phyloP scores from a whole-genome alignment of 192 early-diverging fungal genomes.

The Chytriomyces sp. region DNA sequence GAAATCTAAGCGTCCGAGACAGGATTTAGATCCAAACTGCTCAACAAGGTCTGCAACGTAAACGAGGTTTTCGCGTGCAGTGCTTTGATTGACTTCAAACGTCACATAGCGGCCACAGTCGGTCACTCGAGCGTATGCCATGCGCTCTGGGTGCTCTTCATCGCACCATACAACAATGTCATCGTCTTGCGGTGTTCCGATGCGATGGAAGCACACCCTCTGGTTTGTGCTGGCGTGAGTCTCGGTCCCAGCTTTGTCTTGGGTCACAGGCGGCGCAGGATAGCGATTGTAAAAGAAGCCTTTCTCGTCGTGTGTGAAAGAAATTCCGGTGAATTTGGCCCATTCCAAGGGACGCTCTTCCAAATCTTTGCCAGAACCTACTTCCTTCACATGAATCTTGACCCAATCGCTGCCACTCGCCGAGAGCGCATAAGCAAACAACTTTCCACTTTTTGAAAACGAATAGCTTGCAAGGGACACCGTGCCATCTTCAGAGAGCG shows the following conservation, averaged over 20 bases:
- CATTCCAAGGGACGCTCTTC: conserved; percentile 44
- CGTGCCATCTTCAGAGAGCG: conserved; percentile 61
- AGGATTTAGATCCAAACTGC: conserved; percentile 24
- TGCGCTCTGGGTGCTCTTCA: conserved; percentile 12
- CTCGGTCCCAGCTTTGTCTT: conserved; percentile 58
- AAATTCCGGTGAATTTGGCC: conserved; percentile 61
- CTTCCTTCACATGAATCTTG: conserved; percentile 51
- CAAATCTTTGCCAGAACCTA: conserved; percentile 39
- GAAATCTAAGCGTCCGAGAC: conserved; percentile 9
- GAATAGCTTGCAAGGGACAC: conserved; percentile 48
- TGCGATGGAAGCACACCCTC: conserved; percentile 34
- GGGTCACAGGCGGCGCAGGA: conserved; percentile 34
- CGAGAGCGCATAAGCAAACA: conserved; percentile 60
- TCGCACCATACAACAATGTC: conserved; percentile 41
- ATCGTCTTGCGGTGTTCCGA: conserved; percentile 59
- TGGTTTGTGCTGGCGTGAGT: conserved; percentile 49
- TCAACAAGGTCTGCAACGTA: conserved; percentile 38
- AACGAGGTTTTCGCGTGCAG: conserved; percentile 49
- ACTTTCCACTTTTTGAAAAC: conserved; percentile 62
- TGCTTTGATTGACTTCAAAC: conserved; percentile 44
- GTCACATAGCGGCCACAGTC: conserved; percentile 52
- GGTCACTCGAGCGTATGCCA: conserved; percentile 6
- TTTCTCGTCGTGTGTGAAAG: conserved; percentile 68
- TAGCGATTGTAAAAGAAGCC: conserved; percentile 70
- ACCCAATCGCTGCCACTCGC: conserved; percentile 66